Conservation (phyloP, 2,329 filamentous ascomycete species). For the Phaeomoniella chlamydospora region DNA sequence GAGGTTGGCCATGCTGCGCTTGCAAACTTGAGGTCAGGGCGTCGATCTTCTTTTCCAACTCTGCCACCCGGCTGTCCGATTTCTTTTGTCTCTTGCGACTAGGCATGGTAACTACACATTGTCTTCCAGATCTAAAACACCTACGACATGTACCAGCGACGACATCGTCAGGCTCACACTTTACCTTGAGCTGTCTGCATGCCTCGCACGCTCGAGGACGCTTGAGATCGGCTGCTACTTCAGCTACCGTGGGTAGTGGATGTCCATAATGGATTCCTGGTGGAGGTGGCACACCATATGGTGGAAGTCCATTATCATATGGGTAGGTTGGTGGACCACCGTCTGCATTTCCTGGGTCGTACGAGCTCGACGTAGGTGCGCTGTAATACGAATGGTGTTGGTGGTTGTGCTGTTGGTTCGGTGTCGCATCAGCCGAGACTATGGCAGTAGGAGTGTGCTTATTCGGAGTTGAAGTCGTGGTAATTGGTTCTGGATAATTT, state of each 20-base stretch:
- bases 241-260: slow-evolving; percentile 6
- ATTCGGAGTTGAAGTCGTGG: neutral
- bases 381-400: neutral
- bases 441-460: neutral
- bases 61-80: slow-evolving; percentile 75
- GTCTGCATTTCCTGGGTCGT: slow-evolving; percentile 2
- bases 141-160: slow-evolving; percentile 54
- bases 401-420: neutral
- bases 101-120: slow-evolving; percentile 63
- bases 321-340: slow-evolving; percentile 7
- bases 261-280: slow-evolving; percentile 2
- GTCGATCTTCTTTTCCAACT: slow-evolving; percentile 88
- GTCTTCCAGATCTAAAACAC: slow-evolving; percentile 66
- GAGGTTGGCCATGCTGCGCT: slow-evolving; percentile 25
- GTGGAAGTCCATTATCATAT: slow-evolving; percentile 2
- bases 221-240: slow-evolving; percentile 38
- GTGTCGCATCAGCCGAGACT: neutral
- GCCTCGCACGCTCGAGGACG: slow-evolving; percentile 61
- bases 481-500: neutral
- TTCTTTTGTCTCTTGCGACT: slow-evolving; percentile 77
- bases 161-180: slow-evolving; percentile 61
- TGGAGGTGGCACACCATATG: neutral
- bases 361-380: slow-evolving; percentile 1
- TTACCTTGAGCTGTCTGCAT: slow-evolving; percentile 64
- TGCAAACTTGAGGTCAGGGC: slow-evolving; percentile 68